A percentile compares a stretch with the other conserved stretches of the same genome.
Conservation (phyloP, 2,329 filamentous ascomycete species). For the Coniochaeta sp. region DNA sequence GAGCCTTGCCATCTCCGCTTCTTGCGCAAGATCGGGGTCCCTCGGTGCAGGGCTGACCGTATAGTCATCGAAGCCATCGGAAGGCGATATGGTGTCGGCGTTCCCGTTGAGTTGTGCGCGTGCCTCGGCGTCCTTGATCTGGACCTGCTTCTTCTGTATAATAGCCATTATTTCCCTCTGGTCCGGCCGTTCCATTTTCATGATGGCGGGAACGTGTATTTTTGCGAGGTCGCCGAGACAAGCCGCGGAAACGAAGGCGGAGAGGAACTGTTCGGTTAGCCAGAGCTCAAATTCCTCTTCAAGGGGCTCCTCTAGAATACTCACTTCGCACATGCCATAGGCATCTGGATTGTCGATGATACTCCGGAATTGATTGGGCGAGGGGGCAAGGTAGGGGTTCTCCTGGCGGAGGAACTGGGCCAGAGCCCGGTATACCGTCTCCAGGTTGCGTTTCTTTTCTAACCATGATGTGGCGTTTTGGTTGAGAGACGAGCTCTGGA, state of each 20-base stretch:
- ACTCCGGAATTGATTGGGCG: conserved; percentile 50
- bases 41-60: conserved; percentile 26
- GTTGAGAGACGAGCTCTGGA: conserved; percentile 47
- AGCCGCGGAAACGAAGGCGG: conserved; percentile 19
- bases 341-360: conserved; percentile 50
- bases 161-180: conserved; percentile 40
- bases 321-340: conserved; percentile 44
- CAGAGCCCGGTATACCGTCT: conserved; percentile 78
- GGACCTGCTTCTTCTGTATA: conserved; percentile 36
- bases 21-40: conserved; percentile 48
- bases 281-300: background rate
- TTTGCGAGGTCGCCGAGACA: conserved; percentile 21
- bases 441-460: conserved; percentile 81
- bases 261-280: conserved; percentile 13
- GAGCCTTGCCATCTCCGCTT: conserved; percentile 46
- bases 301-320: background rate
- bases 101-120: background rate
- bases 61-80: conserved; percentile 25
- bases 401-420: conserved; percentile 63
- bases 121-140: conserved; percentile 36
- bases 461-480: conserved; percentile 35
- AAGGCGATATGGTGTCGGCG: conserved; percentile 25
- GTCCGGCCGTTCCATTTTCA: conserved; percentile 23
- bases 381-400: conserved; percentile 41
- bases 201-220: conserved; percentile 20